A percentile compares a stretch with the other conserved stretches of the same genome.
Evolutionary conservation across 164 flowering plant species (phyloP).

Genomic region (Macadamia tetraphylla): DNA sequence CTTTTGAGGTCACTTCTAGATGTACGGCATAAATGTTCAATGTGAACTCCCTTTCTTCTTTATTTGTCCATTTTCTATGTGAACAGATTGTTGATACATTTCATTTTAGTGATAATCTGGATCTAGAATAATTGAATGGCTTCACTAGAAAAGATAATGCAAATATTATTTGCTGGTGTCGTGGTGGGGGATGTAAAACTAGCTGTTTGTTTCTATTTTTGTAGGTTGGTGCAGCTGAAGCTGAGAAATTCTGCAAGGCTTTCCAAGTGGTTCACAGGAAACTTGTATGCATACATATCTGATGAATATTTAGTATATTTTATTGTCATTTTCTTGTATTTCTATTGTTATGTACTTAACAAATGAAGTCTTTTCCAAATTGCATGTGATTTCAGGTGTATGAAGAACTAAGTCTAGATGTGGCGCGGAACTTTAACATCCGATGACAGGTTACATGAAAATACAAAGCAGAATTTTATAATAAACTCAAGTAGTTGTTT

Average conservation of each 20-base stretch:
- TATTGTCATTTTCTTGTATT: not conserved
- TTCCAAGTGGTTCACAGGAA: slow-evolving; percentile 39
- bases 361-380: not conserved
- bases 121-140: not conserved
- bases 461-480: too few species aligned
- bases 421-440: slow-evolving; percentile 27
- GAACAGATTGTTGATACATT: too few species aligned
- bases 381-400: slow-evolving; percentile 23
- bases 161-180: not conserved
- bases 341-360: not conserved
- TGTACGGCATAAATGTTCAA: too few species aligned
- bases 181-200: not conserved
- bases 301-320: not conserved
- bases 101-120: too few species aligned
- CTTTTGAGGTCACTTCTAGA: too few species aligned
- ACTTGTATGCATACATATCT: slow-evolving; percentile 29
- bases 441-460: slow-evolving; percentile 1
- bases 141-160: not conserved
- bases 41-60: too few species aligned
- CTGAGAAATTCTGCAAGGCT: slow-evolving; percentile 44
- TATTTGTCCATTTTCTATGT: too few species aligned
- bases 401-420: slow-evolving; percentile 36
- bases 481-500: too few species aligned
- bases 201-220: slow-evolving; percentile 7
- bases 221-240: slow-evolving; percentile 42